These are phyloP conservation scores for Aspergillus neotritici DNA, from an alignment of 2,329 filamentous ascomycete genomes.

Conservation along the genomic window DNA sequence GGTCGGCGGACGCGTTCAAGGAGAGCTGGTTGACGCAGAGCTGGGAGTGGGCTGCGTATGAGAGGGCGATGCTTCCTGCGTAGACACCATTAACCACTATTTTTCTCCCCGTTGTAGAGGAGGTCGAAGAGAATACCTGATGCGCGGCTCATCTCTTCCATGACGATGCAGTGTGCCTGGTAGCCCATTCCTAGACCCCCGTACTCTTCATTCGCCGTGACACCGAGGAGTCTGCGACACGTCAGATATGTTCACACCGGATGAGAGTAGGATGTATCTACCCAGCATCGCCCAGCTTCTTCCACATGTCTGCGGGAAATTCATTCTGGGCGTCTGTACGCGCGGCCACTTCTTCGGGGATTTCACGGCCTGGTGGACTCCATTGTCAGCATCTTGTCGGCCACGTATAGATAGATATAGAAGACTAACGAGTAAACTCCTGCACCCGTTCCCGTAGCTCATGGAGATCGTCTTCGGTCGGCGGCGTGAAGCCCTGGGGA, in stretches of 20 bases:
- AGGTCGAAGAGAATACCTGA: conserved; percentile 49
- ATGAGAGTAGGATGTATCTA: conserved; percentile 17
- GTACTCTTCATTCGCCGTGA: conserved; percentile 88
- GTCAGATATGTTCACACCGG: too few species aligned
- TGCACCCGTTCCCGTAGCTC: conserved; percentile 80
- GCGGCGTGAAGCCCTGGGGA: conserved; percentile 59
- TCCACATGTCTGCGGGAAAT: conserved; percentile 89
- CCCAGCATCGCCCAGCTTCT: conserved; percentile 82
- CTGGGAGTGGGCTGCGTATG: conserved; percentile 93
- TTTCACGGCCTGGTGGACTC: conserved; percentile 60
- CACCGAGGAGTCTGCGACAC: conserved; percentile 64
- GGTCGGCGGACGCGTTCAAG: conserved; percentile 72
- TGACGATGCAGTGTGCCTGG: conserved; percentile 89
- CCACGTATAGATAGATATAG: not conserved
- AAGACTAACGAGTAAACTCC: conserved; percentile 64
- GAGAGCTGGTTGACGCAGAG: conserved; percentile 95
- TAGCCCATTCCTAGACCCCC: conserved; percentile 90
- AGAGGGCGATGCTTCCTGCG: conserved; percentile 57
- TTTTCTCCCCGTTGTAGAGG: too few species aligned
- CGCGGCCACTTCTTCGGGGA: conserved; percentile 74
- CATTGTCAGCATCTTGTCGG: not conserved
- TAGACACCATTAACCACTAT: not conserved
- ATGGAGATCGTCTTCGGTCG: conserved; percentile 65
- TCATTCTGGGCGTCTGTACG: conserved; percentile 78
- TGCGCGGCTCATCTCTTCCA: conserved; percentile 90